Percentiles rank a stretch among this genome's conserved stretches.
phyloP scores from a whole-genome alignment of 2,329 filamentous ascomycete genomes.

The Ampelomyces quisqualis region DNA sequence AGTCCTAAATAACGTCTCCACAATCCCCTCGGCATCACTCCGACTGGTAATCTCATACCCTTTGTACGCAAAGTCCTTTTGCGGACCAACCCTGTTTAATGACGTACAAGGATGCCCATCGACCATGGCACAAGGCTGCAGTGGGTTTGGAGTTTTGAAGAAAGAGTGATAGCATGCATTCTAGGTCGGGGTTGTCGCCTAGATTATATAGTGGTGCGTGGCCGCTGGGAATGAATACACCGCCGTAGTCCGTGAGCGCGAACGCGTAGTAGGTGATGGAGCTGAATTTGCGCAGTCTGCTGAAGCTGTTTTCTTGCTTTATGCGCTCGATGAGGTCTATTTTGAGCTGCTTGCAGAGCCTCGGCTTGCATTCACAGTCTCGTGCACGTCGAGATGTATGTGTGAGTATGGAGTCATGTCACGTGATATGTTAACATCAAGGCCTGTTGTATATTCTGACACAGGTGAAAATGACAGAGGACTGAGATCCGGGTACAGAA shows the following conservation, averaged over 20 bases:
- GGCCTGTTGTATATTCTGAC: too few relatives aligned
- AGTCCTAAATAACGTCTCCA: slow-evolving; percentile 46
- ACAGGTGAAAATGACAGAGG: too few relatives aligned
- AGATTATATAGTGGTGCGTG: slow-evolving; percentile 50
- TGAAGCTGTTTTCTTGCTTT: slow-evolving; percentile 50
- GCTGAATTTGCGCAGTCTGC: slow-evolving; percentile 41
- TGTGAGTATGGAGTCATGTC: too few relatives aligned
- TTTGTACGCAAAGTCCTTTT: slow-evolving; percentile 47
- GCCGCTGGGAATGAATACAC: slow-evolving; percentile 50
- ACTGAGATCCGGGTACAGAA: too few relatives aligned
- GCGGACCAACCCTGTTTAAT: slow-evolving; percentile 42
- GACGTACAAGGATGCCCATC: slow-evolving; percentile 50
- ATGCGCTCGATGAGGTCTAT: slow-evolving; percentile 48
- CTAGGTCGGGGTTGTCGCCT: slow-evolving; percentile 46
- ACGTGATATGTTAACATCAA: too few relatives aligned
- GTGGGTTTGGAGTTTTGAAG: slow-evolving; percentile 47
- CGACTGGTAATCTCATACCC: slow-evolving; percentile 51
- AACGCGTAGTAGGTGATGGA: slow-evolving; percentile 48
- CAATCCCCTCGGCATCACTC: slow-evolving; percentile 50
- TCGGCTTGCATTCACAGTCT: too few relatives aligned
- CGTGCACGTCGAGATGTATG: too few relatives aligned
- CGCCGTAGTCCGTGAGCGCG: too few relatives aligned
- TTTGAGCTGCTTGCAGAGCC: too few relatives aligned
- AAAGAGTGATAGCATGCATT: slow-evolving; percentile 47
- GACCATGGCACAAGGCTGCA: slow-evolving; percentile 51